These are phyloP conservation scores for Solanum appendiculatum DNA, from an alignment of 257 asterid species.

Conservation along the genomic window DNA sequence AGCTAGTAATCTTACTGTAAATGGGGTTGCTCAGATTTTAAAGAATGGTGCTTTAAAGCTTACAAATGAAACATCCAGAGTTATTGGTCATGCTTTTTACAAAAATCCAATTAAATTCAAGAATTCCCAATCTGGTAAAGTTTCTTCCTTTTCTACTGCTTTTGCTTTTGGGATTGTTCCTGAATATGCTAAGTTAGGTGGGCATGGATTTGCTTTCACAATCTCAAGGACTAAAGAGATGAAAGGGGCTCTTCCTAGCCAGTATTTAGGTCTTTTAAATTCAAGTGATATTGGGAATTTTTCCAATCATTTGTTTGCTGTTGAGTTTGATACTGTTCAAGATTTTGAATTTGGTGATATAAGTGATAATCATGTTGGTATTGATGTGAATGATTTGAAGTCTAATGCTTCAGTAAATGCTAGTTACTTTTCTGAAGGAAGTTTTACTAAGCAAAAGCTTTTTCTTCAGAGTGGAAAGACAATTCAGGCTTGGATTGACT, in stretches of 20 bases:
- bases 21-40: slow-evolving; percentile 43
- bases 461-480: slow-evolving; percentile 36
- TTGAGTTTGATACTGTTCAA: slow-evolving; percentile 58
- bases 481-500: slow-evolving; percentile 67
- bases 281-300: slow-evolving; percentile 27
- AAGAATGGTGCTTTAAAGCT: slow-evolving; percentile 43
- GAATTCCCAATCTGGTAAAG: slow-evolving; percentile 27
- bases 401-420: slow-evolving; percentile 54
- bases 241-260: slow-evolving; percentile 37
- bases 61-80: slow-evolving; percentile 24
- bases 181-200: slow-evolving; percentile 35
- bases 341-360: slow-evolving; percentile 45
- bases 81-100: slow-evolving; percentile 54
- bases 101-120: slow-evolving; percentile 34
- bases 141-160: slow-evolving; percentile 52
- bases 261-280: slow-evolving; percentile 53
- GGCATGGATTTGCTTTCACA: slow-evolving; percentile 66
- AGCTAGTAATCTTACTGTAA: slow-evolving; percentile 14
- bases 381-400: slow-evolving; percentile 40
- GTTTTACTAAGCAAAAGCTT: slow-evolving; percentile 7
- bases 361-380: slow-evolving; percentile 64
- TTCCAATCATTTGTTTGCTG: slow-evolving; percentile 63
- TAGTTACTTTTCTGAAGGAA: slow-evolving; percentile 20
- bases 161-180: slow-evolving; percentile 66
- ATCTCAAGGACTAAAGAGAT: slow-evolving; percentile 25